A percentile compares a stretch with the other conserved stretches of the same genome.
Evolutionary conservation across 2,329 filamentous ascomycete species (phyloP).

Genomic region (Rutstroemia sp.): DNA sequence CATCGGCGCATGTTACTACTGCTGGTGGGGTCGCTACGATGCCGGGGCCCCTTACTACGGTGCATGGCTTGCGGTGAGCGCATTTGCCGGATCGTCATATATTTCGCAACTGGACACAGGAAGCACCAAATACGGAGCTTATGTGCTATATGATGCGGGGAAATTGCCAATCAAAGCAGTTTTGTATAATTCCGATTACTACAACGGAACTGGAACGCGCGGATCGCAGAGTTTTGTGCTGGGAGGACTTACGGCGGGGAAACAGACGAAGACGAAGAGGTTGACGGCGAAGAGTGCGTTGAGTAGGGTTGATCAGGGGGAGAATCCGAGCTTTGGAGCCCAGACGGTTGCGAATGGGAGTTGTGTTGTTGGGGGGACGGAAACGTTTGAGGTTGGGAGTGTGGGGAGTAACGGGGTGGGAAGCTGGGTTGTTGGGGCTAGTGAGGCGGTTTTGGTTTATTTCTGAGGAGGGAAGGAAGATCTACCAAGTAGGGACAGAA

Average conservation of each 20-base stretch:
- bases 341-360: slow-evolving; percentile 39
- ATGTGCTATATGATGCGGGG: slow-evolving; percentile 19
- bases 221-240: slow-evolving; percentile 18
- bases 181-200: slow-evolving; percentile 26
- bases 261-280: slow-evolving; percentile 20
- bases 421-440: slow-evolving; percentile 36
- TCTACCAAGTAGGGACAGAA: too few species aligned
- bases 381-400: slow-evolving; percentile 31
- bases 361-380: slow-evolving; percentile 37
- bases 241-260: slow-evolving; percentile 11
- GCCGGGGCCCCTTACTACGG: slow-evolving; percentile 27
- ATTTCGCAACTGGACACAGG: slow-evolving; percentile 21
- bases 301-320: slow-evolving; percentile 38
- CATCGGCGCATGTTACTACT: slow-evolving; percentile 29
- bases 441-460: slow-evolving; percentile 43
- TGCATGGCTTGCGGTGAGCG: slow-evolving; percentile 21
- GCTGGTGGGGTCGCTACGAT: slow-evolving; percentile 24
- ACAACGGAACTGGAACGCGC: slow-evolving; percentile 17
- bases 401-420: slow-evolving; percentile 32
- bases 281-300: slow-evolving; percentile 35
- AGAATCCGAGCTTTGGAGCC: slow-evolving; percentile 37
- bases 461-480: slow-evolving; percentile 23
- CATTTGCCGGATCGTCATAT: slow-evolving; percentile 21
- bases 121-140: slow-evolving; percentile 17
- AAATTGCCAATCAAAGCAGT: slow-evolving; percentile 15